These are phyloP conservation scores for Penicillium psychrofluorescens DNA, from an alignment of 495 filamentous ascomycete species.

Conservation along the genomic window DNA sequence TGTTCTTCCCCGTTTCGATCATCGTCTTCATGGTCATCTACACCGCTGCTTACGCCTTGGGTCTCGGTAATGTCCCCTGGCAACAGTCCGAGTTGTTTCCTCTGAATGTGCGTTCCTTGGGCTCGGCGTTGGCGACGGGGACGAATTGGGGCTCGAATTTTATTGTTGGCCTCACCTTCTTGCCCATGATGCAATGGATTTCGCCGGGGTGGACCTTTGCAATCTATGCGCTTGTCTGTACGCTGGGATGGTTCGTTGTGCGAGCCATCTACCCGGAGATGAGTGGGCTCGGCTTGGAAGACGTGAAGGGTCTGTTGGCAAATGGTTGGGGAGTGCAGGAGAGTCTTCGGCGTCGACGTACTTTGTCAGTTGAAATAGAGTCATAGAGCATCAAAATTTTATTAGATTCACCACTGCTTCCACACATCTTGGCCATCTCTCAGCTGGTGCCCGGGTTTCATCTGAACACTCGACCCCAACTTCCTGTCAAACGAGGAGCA, in stretches of 20 bases:
- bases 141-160: constrained; percentile 90
- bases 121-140: constrained; percentile 74
- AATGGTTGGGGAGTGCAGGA: constrained; percentile 58
- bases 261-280: constrained; percentile 81
- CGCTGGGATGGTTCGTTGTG: constrained; percentile 55
- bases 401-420: no score
- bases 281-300: constrained; percentile 71
- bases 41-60: constrained; percentile 76
- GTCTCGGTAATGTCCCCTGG: constrained; percentile 91
- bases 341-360: constrained; percentile 9
- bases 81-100: constrained; percentile 89
- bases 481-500: no score
- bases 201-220: constrained; percentile 73
- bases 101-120: constrained; percentile 71
- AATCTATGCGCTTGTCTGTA: constrained; percentile 65
- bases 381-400: no score
- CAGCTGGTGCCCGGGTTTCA: no score
- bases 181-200: constrained; percentile 75
- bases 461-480: no score
- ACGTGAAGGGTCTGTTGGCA: constrained; percentile 65
- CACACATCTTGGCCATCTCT: no score
- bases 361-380: not conserved
- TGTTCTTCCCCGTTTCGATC: constrained; percentile 42
- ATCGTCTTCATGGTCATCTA: constrained; percentile 71
- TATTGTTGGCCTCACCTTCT: constrained; percentile 77